These are phyloP conservation scores for Xylaria longipes DNA, from an alignment of 495 filamentous ascomycete species.

Conservation along the genomic window DNA sequence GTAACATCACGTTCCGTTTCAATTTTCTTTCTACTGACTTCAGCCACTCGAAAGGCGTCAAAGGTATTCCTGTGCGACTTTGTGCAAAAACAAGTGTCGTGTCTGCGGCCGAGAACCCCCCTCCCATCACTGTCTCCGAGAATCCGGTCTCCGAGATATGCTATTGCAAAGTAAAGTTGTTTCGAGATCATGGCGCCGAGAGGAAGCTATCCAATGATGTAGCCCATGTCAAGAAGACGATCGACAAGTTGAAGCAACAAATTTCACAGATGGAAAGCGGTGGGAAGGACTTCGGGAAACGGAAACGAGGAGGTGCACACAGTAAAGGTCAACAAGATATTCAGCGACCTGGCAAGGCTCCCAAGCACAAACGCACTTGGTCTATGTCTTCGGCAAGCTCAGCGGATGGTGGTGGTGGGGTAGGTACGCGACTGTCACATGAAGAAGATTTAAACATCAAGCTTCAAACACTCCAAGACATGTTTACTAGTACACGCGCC, in stretches of 20 bases:
- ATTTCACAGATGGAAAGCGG: slow-evolving; percentile 87
- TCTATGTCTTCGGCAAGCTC: slow-evolving; percentile 91
- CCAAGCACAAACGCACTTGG: slow-evolving; percentile 94
- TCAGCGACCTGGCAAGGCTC: slow-evolving; percentile 73
- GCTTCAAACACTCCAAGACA: slow-evolving; percentile 83
- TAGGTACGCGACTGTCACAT: slow-evolving; percentile 60
- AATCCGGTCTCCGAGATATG: slow-evolving; percentile 66
- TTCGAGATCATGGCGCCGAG: slow-evolving; percentile 95
- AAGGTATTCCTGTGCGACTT: slow-evolving; percentile 90
- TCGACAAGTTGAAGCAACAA: slow-evolving; percentile 85
- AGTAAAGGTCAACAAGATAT: slow-evolving; percentile 53
- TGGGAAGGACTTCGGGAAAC: slow-evolving; percentile 85
- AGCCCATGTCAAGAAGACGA: slow-evolving; percentile 90
- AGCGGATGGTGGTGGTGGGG: slow-evolving; percentile 50
- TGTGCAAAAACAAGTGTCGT: slow-evolving; percentile 86
- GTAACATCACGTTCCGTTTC: slow-evolving; percentile 86
- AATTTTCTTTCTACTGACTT: slow-evolving; percentile 99
- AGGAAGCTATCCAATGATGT: slow-evolving; percentile 93
- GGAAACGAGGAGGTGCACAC: slow-evolving; percentile 74
- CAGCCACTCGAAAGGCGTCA: slow-evolving; percentile 97
- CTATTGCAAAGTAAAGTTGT: slow-evolving; percentile 96
- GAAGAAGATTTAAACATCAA: slow-evolving; percentile 93
- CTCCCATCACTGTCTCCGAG: slow-evolving; percentile 56
- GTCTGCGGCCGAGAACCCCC: slow-evolving; percentile 52
- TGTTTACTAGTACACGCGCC: slow-evolving; percentile 91